phyloP scores from a whole-genome alignment of 345 rosid genomes.

The Carallia brachiata region DNA sequence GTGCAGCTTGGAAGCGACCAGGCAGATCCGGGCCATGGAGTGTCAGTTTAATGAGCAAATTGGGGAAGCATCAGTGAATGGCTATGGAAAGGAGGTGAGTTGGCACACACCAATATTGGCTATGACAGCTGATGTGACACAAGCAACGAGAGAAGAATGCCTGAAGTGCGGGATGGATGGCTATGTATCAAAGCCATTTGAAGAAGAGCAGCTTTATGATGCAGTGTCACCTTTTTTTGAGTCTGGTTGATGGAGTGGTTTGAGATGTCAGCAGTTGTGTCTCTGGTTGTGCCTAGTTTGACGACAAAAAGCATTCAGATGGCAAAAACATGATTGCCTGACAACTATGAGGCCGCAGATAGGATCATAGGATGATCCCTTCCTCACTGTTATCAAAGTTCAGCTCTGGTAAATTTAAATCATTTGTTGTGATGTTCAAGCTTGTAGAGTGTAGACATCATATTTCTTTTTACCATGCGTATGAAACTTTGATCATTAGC shows the following conservation, averaged over 20 bases:
- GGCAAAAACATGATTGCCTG: conserved; percentile 12
- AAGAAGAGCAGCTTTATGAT: conserved; percentile 71
- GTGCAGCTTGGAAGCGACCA: conserved; percentile 85
- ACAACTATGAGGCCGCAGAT: background rate
- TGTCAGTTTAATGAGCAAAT: conserved; percentile 47
- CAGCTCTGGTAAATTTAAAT: conserved; percentile 10
- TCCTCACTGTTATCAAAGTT: conserved; percentile 3
- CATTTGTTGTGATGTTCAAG: background rate
- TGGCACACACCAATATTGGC: conserved; percentile 86
- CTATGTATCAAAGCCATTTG: conserved; percentile 80
- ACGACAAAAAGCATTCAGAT: conserved; percentile 16
- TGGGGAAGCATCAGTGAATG: conserved; percentile 46
- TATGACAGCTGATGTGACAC: conserved; percentile 93
- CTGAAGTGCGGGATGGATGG: conserved; percentile 85
- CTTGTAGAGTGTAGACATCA: background rate
- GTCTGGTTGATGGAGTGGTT: conserved; percentile 32
- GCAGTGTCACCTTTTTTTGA: conserved; percentile 70
- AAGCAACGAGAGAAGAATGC: conserved; percentile 71
- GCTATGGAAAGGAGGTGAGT: conserved; percentile 34
- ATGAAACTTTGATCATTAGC: background rate
- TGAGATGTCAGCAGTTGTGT: conserved; percentile 12
- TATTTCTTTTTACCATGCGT: background rate
- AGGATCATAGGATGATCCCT: background rate
- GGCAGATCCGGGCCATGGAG: conserved; percentile 61
- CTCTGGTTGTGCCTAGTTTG: conserved; percentile 11